Percentiles rank a stretch among this genome's conserved stretches.
Evolutionary conservation across 352 stramenopile genomes (phyloP).

Genomic region (Phytophthora tentaculata): DNA sequence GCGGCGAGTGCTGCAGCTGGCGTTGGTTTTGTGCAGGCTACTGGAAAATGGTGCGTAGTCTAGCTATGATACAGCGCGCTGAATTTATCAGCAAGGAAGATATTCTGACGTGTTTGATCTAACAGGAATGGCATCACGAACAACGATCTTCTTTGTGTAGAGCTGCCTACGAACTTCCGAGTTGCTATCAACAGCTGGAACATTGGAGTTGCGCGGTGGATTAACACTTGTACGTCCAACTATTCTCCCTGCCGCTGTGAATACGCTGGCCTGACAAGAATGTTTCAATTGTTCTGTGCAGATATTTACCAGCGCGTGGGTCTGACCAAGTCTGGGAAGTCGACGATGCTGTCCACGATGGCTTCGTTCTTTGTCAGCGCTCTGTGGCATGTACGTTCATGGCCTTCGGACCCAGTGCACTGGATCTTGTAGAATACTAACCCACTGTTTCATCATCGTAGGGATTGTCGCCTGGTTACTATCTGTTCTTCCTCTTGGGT

Average conservation of each 20-base stretch:
- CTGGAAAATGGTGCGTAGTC: slow-evolving; percentile 69
- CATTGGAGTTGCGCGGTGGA: slow-evolving; percentile 85
- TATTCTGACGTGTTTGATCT: not conserved
- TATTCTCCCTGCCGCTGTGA: not conserved
- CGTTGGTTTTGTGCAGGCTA: slow-evolving; percentile 79
- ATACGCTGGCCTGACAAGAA: not conserved
- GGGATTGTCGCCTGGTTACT: slow-evolving; percentile 88
- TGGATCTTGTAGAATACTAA: slow-evolving; percentile 6
- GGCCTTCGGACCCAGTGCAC: not conserved
- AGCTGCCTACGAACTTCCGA: slow-evolving; percentile 87
- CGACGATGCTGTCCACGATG: slow-evolving; percentile 77
- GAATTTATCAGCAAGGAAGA: too few species aligned
- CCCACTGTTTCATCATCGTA: slow-evolving; percentile 28
- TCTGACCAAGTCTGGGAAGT: slow-evolving; percentile 81
- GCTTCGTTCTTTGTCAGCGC: slow-evolving; percentile 84
- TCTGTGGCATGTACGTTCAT: slow-evolving; percentile 77
- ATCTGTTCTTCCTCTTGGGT: slow-evolving; percentile 88
- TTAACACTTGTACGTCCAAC: slow-evolving; percentile 76
- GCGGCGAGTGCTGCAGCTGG: slow-evolving; percentile 73
- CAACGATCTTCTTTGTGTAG: slow-evolving; percentile 85
- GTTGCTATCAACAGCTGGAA: slow-evolving; percentile 92
- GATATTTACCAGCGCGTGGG: slow-evolving; percentile 89
- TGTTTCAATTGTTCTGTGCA: slow-evolving; percentile 26
- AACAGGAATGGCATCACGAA: slow-evolving; percentile 86
- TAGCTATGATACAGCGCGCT: not conserved